These are phyloP conservation scores for Singerocomus inundabilis DNA, from an alignment of 1,284 basidiomycete genomes.

Conservation along the genomic window DNA sequence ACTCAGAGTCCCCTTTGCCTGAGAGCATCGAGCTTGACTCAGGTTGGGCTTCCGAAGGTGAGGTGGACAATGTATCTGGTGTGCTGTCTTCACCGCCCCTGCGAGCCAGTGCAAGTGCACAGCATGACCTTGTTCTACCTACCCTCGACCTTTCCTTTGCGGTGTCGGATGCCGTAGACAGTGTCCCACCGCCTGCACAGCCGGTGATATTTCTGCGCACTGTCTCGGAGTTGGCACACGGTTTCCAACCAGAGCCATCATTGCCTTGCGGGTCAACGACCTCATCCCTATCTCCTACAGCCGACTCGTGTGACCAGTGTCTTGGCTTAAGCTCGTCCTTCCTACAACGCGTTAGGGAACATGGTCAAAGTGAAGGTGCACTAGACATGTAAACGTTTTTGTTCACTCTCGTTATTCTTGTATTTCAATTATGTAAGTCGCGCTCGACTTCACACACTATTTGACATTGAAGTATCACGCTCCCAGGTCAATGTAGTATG, in stretches of 20 bases:
- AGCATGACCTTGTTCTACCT: constrained; percentile 58
- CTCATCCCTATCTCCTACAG: background rate
- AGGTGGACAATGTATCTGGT: constrained; percentile 2
- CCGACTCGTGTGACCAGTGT: constrained; percentile 21
- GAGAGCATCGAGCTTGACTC: constrained; percentile 10
- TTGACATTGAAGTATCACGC: background rate
- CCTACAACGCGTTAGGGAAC: constrained; percentile 8
- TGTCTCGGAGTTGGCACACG: constrained; percentile 23
- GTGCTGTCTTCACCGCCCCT: constrained; percentile 7
- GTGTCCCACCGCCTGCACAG: constrained; percentile 8
- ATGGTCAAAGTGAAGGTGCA: background rate
- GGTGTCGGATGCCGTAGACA: constrained; percentile 7
- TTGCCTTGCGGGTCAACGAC: background rate
- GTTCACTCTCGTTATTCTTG: background rate
- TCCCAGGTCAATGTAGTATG: background rate
- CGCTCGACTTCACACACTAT: background rate
- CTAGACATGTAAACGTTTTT: background rate
- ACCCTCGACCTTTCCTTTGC: constrained; percentile 62
- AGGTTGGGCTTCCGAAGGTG: constrained; percentile 6
- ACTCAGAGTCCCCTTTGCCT: background rate
- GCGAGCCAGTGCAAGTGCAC: constrained; percentile 19
- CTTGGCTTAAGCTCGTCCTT: constrained; percentile 23
- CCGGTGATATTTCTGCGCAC: constrained; percentile 26
- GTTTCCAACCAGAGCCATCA: constrained; percentile 1
- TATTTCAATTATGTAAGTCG: constrained; percentile 1